Evolutionary conservation across 495 filamentous ascomycete genomes (phyloP), one percentile per base, ranked within the genome.

Genomic region (Aspergillus steynii): DNA sequence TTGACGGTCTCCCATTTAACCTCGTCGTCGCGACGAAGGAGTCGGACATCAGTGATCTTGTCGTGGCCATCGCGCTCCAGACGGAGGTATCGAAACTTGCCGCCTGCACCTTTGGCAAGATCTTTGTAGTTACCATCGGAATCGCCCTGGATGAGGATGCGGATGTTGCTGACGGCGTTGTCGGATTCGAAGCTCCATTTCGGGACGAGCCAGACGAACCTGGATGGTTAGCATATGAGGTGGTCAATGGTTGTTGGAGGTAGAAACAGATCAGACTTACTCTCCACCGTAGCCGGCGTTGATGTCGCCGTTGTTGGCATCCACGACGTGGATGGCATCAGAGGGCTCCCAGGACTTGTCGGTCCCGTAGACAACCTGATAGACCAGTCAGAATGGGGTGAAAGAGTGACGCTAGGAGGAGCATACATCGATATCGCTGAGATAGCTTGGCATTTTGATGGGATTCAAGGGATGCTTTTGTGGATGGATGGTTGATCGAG

Each of bases 261-360:
- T 20, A 20, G 20, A 20, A 20, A 20, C 20, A 20, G 20, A 20
- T 20, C 20, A 20, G 14, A 49, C 47, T 7, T 27, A 49, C 47
- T 49, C 26, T 49, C 47, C 47, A 5, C 26, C 26, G 6, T 20
- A 20, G 10, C 47, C 47, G 26, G 47, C 3, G 15, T 49, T 49
- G 47, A 49, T 49, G 26, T 49, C 47, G 6, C 47, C 47, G 26
- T 49, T 49, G 47, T 49, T 49, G 47, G n/a, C 47, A 14, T 49
- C 47, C 7, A 49, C 47, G n/a, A 49, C 47, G 7, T 4, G 10
- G 14, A 49, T 49, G 7, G 47, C 3, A n/a, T 49, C 47, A 4
- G 47, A 49, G 47, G 47, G 47, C 47, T 49, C 10, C 5, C 6
- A 9, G 26, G n/a, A 20, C 15, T n/a, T n/a, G 3, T n/a, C 26